Conservation (phyloP, 2,329 filamentous ascomycete species). For the Alternaria atra region DNA sequence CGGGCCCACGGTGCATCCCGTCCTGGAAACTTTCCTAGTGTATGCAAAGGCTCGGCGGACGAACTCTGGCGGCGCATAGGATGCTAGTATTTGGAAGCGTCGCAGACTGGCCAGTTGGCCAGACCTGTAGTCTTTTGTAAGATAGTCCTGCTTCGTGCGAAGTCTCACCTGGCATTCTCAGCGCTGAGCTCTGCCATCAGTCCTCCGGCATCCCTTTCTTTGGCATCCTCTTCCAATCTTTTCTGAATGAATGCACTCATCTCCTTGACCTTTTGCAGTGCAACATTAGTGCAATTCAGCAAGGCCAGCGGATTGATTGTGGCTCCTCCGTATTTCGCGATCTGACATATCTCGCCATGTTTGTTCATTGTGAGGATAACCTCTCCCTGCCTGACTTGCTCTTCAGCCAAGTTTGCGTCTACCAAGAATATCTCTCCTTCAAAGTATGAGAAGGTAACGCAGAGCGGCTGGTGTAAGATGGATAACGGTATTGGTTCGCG, state of each 20-base stretch:
- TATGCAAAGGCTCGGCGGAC: slow-evolving; percentile 23
- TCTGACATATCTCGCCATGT: slow-evolving; percentile 88
- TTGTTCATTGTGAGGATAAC: slow-evolving; percentile 87
- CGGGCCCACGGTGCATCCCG: slow-evolving; percentile 5
- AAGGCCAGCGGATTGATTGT: slow-evolving; percentile 81
- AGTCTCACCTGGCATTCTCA: slow-evolving; percentile 79
- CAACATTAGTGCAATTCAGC: slow-evolving; percentile 77
- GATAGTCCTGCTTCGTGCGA: slow-evolving; percentile 11
- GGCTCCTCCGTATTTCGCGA: slow-evolving; percentile 87
- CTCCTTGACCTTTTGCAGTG: slow-evolving; percentile 81
- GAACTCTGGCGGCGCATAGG: slow-evolving; percentile 23
- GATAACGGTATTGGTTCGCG: slow-evolving; percentile 89
- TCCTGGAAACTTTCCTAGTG: slow-evolving; percentile 6
- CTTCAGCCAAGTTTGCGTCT: slow-evolving; percentile 78
- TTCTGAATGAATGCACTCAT: slow-evolving; percentile 77
- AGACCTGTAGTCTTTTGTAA: slow-evolving; percentile 28
- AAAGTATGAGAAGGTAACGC: slow-evolving; percentile 88
- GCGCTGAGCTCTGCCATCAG: slow-evolving; percentile 80
- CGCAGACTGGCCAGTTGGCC: slow-evolving; percentile 15
- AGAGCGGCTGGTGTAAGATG: slow-evolving; percentile 91
- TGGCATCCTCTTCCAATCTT: slow-evolving; percentile 79
- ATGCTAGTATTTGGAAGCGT: slow-evolving; percentile 14
- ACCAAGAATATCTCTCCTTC: slow-evolving; percentile 75
- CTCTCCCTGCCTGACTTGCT: slow-evolving; percentile 76
- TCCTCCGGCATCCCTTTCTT: slow-evolving; percentile 79